phyloP scores from a whole-genome alignment of 768 basidiomycete genomes.

The Tricholoma flavovirens region DNA sequence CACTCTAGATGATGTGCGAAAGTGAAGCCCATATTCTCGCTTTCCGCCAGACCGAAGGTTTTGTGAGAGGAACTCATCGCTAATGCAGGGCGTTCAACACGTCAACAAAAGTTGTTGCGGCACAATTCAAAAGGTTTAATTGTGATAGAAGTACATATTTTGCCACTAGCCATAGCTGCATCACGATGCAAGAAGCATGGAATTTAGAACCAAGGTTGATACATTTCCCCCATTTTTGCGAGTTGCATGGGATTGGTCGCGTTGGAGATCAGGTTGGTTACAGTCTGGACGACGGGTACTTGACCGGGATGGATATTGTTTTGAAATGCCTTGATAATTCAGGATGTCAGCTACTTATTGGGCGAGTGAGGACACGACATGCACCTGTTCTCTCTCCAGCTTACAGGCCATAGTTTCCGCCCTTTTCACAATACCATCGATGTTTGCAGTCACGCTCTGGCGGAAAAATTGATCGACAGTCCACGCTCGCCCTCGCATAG shows the following conservation, averaged over 20 bases:
- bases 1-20: slow-evolving; percentile 66
- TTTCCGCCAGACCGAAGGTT: slow-evolving; percentile 74
- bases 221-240: slow-evolving; percentile 80
- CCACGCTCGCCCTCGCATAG: slow-evolving; percentile 50
- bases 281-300: slow-evolving; percentile 70
- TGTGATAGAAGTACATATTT: slow-evolving; percentile 1
- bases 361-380: slow-evolving; percentile 5
- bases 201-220: slow-evolving; percentile 77
- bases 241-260: slow-evolving; percentile 86
- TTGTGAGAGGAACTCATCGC: slow-evolving; percentile 41
- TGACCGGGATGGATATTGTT: slow-evolving; percentile 31
- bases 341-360: background rate
- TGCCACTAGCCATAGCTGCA: slow-evolving; percentile 5
- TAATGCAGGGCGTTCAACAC: slow-evolving; percentile 5
- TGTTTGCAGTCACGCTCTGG: slow-evolving; percentile 45
- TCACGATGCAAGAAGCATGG: slow-evolving; percentile 4
- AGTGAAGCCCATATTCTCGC: slow-evolving; percentile 61
- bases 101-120: background rate
- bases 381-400: slow-evolving; percentile 76
- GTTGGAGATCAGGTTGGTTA: slow-evolving; percentile 74
- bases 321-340: slow-evolving; percentile 27
- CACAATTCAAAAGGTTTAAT: background rate
- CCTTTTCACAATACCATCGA: slow-evolving; percentile 69
- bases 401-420: slow-evolving; percentile 85
- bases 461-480: slow-evolving; percentile 56